A percentile compares a stretch with the other conserved stretches of the same genome.
These are phyloP conservation scores for Globomyces pollinis-pini DNA, from an alignment of 192 early-diverging fungal genomes.

Conservation along the genomic window DNA sequence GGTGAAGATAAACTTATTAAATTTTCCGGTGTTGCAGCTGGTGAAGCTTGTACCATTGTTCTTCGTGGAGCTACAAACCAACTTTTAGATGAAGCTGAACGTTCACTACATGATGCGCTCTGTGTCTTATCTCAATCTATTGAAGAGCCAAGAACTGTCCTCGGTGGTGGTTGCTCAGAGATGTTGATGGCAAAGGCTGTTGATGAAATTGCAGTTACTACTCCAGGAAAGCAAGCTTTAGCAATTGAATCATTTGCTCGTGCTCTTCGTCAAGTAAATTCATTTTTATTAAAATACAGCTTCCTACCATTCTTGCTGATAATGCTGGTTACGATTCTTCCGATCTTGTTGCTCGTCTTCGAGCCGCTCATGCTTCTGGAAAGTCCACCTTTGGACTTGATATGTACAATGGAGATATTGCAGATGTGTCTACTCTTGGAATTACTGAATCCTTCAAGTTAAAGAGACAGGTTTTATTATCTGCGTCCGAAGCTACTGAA, in stretches of 20 bases:
- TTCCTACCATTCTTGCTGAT: constrained; percentile 95
- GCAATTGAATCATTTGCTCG: constrained; percentile 92
- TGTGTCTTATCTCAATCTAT: constrained; percentile 93
- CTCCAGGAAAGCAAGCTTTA: constrained; percentile 90
- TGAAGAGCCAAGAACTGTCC: constrained; percentile 83
- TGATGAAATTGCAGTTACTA: constrained; percentile 83
- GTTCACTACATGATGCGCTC: constrained; percentile 94
- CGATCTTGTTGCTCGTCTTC: constrained; percentile 85
- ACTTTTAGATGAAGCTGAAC: constrained; percentile 94
- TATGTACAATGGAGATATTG: constrained; percentile 74
- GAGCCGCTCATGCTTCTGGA: constrained; percentile 89
- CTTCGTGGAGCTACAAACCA: constrained; percentile 92
- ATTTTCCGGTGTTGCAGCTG: constrained; percentile 90
- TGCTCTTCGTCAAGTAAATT: constrained; percentile 63
- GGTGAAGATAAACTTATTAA: constrained; percentile 97
- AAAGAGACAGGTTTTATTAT: constrained; percentile 84
- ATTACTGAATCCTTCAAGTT: constrained; percentile 97
- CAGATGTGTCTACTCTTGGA: constrained; percentile 74
- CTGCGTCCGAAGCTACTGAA: constrained; percentile 91
- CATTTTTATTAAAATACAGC: constrained; percentile 39
- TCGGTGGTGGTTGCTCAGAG: constrained; percentile 95
- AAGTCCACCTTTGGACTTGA: constrained; percentile 72
- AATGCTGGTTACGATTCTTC: constrained; percentile 95
- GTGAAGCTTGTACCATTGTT: constrained; percentile 96
- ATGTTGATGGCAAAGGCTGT: constrained; percentile 97